Base-by-base conservation (phyloP, 139 green algal genomes). In the Pseudopediastrum boryanum region DNA sequence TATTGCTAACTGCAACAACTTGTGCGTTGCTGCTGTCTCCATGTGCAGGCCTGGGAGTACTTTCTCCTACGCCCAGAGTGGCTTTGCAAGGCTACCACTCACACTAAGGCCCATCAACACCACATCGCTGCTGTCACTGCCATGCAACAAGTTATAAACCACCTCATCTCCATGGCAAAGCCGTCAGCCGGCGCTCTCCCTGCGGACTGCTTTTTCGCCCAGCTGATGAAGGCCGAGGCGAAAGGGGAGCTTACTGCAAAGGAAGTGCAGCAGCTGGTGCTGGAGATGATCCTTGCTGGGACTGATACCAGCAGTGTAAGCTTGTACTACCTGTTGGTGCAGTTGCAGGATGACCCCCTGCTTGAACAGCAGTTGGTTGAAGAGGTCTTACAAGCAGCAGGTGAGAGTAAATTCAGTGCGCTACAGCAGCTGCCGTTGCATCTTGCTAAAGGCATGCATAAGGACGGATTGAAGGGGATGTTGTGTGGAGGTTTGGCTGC, bases 201-300 rank as follows among this genome's bases (percentile, higher is more conserved):
- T 65, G 41, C 50, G 31, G 23, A 16, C 2, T 54, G 65, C 65
- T 48, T 72, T 10, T 29, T 64, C 54, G 16, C 27, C 21, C 16
- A 38, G 54, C 54, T 64, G 54, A 27, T 64, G 54, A 29, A 27
- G 33, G 54, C 33, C 21, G 27, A 64, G 54, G 54, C 4, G 16
- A 29, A 4, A 2, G 54, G 54, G 6, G 9, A 29, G 75, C 23
- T 81, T 35, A 65, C 43, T 19, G 21, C 21, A 38, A 9, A 70
- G 31, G 75, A 72, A 33, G 48, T 71, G n/a, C 39, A 44, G 1
- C 75, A 81, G 75, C 75, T 81, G 38, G 48, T 38, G 0, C 75
- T 81, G 46, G 75, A 81, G 62, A 81, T 81, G 75, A 51, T 81
- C 10, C 67, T 81, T 27, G 75, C 75, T 2, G 75, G 75, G 48